Conservation (phyloP, 371 early-diverging fungal genomes). For the Actinomortierella ambigua region DNA sequence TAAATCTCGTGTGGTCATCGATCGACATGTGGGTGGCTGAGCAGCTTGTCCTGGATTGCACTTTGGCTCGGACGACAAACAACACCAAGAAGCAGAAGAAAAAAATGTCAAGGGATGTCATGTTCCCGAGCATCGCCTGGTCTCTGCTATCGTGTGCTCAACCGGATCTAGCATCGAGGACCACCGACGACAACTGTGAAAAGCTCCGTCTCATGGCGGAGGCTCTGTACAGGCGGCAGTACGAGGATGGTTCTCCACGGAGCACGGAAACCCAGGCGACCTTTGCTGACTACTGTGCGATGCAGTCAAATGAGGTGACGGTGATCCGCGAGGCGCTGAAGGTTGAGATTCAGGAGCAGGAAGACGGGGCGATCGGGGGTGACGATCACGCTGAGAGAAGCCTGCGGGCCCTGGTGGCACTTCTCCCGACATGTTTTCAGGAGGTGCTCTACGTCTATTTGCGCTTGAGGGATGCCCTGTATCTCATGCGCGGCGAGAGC, state of each 20-base stretch:
- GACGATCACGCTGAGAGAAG: too few species aligned
- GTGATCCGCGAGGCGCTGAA: slow-evolving; percentile 20
- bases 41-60: slow-evolving; percentile 3
- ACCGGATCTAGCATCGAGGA: slow-evolving; percentile 10
- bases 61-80: too few species aligned
- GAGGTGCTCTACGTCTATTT: slow-evolving; percentile 20
- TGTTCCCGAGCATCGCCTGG: too few species aligned
- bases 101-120: too few species aligned
- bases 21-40: slow-evolving; percentile 17
- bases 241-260: not conserved
- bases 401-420: too few species aligned
- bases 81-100: too few species aligned
- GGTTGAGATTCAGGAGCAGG: slow-evolving; percentile 3
- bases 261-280: slow-evolving; percentile 9
- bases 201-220: slow-evolving; percentile 27
- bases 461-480: slow-evolving; percentile 24
- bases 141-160: too few species aligned
- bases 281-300: slow-evolving; percentile 33
- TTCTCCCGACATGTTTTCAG: too few species aligned
- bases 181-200: slow-evolving; percentile 41
- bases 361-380: too few species aligned
- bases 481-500: too few species aligned
- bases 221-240: slow-evolving; percentile 19
- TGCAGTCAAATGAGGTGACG: slow-evolving; percentile 39
- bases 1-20: slow-evolving; percentile 22